Evolutionary conservation across 768 basidiomycete genomes (phyloP).

Genomic region (Mycena galopus): DNA sequence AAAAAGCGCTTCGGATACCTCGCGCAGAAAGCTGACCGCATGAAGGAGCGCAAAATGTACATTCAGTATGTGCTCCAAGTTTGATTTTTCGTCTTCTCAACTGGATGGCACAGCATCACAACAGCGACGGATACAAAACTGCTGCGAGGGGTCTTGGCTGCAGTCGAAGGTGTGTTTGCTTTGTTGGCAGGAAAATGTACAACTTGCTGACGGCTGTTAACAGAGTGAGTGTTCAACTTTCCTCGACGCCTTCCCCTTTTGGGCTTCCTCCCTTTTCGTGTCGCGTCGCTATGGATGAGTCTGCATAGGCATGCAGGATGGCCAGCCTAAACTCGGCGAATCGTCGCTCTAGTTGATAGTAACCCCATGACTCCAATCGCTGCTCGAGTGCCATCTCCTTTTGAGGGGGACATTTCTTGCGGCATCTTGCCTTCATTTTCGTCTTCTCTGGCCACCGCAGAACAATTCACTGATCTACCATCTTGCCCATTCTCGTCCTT

Average conservation of each 20-base stretch:
- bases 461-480: slow-evolving; percentile 41
- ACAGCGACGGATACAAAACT: slow-evolving; percentile 92
- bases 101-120: slow-evolving; percentile 83
- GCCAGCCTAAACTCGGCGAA: slow-evolving; percentile 76
- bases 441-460: neutral
- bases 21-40: slow-evolving; percentile 85
- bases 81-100: too few species aligned
- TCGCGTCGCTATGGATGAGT: slow-evolving; percentile 29
- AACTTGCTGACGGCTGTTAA: slow-evolving; percentile 29
- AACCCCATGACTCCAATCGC: too few species aligned
- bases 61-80: slow-evolving; percentile 76
- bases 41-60: slow-evolving; percentile 91
- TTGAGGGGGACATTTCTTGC: slow-evolving; percentile 38
- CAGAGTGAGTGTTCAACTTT: slow-evolving; percentile 74
- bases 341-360: too few species aligned
- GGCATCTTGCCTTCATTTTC: slow-evolving; percentile 18
- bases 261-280: slow-evolving; percentile 28
- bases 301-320: slow-evolving; percentile 54
- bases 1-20: slow-evolving; percentile 85
- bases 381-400: slow-evolving; percentile 58
- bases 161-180: slow-evolving; percentile 86
- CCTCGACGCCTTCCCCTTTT: slow-evolving; percentile 42
- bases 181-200: too few species aligned
- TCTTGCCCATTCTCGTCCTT: slow-evolving; percentile 39
- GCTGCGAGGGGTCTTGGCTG: slow-evolving; percentile 93